These are phyloP conservation scores for Pseudopyricularia javanii DNA, from an alignment of 2,329 filamentous ascomycete species.

Conservation along the genomic window DNA sequence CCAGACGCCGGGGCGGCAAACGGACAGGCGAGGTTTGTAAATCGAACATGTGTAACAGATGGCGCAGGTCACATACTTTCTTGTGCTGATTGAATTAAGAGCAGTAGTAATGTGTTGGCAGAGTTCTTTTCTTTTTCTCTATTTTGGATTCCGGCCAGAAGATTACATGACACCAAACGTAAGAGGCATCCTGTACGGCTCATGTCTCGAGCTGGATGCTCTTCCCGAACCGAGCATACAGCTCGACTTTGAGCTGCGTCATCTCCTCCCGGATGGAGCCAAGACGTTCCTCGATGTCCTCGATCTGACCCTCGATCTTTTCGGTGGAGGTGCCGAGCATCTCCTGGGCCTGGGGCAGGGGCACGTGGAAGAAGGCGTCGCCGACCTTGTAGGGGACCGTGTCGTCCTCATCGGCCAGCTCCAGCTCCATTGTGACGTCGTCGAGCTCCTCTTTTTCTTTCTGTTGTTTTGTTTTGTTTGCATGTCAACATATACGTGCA, in stretches of 20 bases:
- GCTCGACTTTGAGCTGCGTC: conserved; percentile 74
- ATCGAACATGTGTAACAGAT: background rate
- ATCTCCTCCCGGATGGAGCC: conserved; percentile 71
- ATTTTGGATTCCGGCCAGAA: too few relatives aligned
- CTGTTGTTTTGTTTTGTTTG: conserved; percentile 29
- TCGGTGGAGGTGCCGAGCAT: conserved; percentile 62
- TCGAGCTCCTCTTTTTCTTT: conserved; percentile 98
- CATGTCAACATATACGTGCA: background rate
- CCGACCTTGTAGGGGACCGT: conserved; percentile 95
- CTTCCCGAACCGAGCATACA: conserved; percentile 90
- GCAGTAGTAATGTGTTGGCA: too few relatives aligned
- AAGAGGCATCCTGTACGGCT: conserved; percentile 9
- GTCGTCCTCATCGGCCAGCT: conserved; percentile 91
- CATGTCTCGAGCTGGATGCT: conserved; percentile 94
- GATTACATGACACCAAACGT: too few relatives aligned
- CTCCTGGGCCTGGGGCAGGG: conserved; percentile 74
- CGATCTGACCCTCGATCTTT: conserved; percentile 66
- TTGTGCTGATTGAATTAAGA: too few relatives aligned
- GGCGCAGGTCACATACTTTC: background rate
- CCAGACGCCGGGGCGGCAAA: background rate
- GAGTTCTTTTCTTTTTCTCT: too few relatives aligned
- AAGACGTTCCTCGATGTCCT: conserved; percentile 64
- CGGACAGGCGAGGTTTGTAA: background rate
- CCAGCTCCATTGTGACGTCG: conserved; percentile 80
- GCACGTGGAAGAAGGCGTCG: conserved; percentile 84